Base-by-base conservation (phyloP, 2,329 filamentous ascomycete species). In the Colletotrichum eremochloae region DNA sequence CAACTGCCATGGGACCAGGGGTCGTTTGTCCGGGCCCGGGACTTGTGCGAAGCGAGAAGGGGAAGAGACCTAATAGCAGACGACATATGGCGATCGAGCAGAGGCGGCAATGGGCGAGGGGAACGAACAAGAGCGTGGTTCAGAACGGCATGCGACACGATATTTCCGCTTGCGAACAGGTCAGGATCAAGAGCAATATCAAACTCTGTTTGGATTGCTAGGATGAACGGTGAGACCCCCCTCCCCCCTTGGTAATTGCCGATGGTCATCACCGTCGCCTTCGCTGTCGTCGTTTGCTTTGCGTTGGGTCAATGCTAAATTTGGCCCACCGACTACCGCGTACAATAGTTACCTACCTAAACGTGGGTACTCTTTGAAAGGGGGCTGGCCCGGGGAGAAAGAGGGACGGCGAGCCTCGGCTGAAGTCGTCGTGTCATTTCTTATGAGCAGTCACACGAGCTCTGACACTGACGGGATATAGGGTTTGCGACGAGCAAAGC, bases 401-500 rank as follows among this genome's bases (percentile, higher is more conserved):
- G 24, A 24, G 24, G 12, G 40, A 14, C 15, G 14, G 40, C 14
- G 2, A 42, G 40, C 40, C 14, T 15, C 40, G 14, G 14, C 40
- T 15, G 40, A 42, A 42, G 40, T 14, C 3, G 40, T 42, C 18
- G 44, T 18, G 15, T 20, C 29, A 24, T 14, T 20, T 48, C 24
- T 71, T 67, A 56, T 70, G 68, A 67, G 68, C 63, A 67, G 68
- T 62, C 63, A 62, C 46, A 61, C 61, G 65, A 53, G 44, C 24
- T 20, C 20, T n/a, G 31, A 56, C 12, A 15, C 11, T n/a, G 24
- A 44, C 33, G 42, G 20, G 36, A 40, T 11, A 31, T 31, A 63
- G 48, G 50, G 31, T 71, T 67, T 63, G 64, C 36, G 38, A 46
- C 44, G 62, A 44, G 55, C 33, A 38, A 48, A 69, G 38, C 48